Evolutionary conservation across 1,284 basidiomycete genomes (phyloP), one percentile per base, ranked within the genome.

Genomic region (Volvariella volvacea): DNA sequence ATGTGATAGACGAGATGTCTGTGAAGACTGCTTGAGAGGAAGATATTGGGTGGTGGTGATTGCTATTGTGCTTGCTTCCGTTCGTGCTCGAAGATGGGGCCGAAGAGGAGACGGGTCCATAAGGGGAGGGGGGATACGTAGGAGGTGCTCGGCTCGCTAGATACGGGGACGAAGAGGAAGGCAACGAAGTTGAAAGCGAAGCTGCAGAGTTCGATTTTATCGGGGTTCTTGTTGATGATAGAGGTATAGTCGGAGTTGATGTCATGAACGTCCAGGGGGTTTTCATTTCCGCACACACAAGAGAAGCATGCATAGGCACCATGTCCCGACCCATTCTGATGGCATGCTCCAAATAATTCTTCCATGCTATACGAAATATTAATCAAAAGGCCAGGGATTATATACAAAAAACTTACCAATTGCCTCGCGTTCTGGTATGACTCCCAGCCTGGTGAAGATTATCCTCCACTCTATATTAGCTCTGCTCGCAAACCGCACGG

Each of bases 381-480:
- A 28, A 28, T 12, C 6, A 28, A 12, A 28, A 28, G 25, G 6
- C 25, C 25, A 28, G 20, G 7, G 8, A 22, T 25, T 31, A 42
- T 36, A 19, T 25, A 22, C 34, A 48, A 32, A 41, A 40, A 66
- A 14, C 79, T 55, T 54, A 88, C 88, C 82, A 52, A 79, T 68
- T n/a, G 87, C 59, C 54, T 92, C 88, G 4, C 56, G 55, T 34
- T 67, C 61, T 0, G 61, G 58, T 65, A 90, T 76, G 10, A 63
- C 48, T 0, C 86, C 88, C 3, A 84, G 58, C 54, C 80, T 83
- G 14, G 81, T 66, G 48, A 92, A 65, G 3, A 85, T 78, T 15
- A 92, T 63, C 44, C 83, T 71, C 89, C 89, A 92, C 55, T 91
- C 87, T 12, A 89, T 66, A 55, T 79, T 78, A 8, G 81, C 81